phyloP scores from a whole-genome alignment of 345 rosid species.

The Citrus reticulata region DNA sequence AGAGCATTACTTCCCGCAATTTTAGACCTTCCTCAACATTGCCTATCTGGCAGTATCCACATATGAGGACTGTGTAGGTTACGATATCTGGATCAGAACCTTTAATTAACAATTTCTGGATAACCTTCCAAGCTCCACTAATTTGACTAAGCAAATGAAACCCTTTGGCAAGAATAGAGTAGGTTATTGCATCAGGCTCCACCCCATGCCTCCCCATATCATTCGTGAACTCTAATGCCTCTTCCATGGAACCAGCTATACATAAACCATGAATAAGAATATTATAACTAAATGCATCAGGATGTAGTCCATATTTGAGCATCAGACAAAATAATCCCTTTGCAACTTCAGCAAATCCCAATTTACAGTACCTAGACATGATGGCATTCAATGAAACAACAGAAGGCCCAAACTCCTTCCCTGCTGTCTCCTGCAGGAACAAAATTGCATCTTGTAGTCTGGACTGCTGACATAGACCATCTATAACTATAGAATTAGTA shows the following conservation, averaged over 20 bases:
- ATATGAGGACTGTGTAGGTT: constrained; percentile 48
- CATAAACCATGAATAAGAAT: constrained; percentile 76
- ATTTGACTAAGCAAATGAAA: constrained; percentile 51
- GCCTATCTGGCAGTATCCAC: constrained; percentile 59
- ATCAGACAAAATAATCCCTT: constrained; percentile 64
- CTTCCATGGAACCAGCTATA: constrained; percentile 63
- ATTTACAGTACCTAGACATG: constrained; percentile 62
- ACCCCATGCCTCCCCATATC: constrained; percentile 63
- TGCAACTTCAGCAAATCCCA: constrained; percentile 63
- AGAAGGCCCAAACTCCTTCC: constrained; percentile 48
- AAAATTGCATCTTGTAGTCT: constrained; percentile 56
- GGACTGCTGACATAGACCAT: constrained; percentile 65
- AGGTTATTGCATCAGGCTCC: constrained; percentile 70
- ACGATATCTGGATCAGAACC: constrained; percentile 59
- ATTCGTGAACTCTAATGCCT: constrained; percentile 51
- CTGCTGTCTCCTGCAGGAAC: constrained; percentile 41
- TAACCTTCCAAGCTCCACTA: constrained; percentile 40
- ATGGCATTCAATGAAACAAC: constrained; percentile 67
- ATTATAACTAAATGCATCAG: constrained; percentile 67
- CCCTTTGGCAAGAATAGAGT: constrained; percentile 61
- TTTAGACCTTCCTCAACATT: constrained; percentile 50
- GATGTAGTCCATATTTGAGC: constrained; percentile 68
- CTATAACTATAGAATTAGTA: constrained; percentile 61
- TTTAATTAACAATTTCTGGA: constrained; percentile 41
- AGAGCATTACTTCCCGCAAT: constrained; percentile 53